These are phyloP conservation scores for Oropetium thomaeum DNA, from an alignment of 176 grass and related monocot species.

Conservation along the genomic window DNA sequence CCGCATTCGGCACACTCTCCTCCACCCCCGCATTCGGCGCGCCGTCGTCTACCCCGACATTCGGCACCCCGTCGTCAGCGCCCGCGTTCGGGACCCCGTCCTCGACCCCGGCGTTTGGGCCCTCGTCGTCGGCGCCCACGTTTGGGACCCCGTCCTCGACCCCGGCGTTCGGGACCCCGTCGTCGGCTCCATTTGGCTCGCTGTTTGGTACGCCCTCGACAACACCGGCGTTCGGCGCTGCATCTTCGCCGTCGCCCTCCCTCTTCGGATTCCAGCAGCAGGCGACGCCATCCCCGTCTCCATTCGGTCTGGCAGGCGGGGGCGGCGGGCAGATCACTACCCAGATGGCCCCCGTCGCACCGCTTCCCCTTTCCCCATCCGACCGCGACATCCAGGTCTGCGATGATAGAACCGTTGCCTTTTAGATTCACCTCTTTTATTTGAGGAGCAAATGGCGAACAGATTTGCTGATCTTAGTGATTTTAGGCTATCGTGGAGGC, in stretches of 20 bases:
- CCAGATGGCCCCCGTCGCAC: slow-evolving; percentile 95
- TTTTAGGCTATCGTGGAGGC: slow-evolving; percentile 73
- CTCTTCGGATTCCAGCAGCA: slow-evolving; percentile 61
- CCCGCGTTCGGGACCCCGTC: slow-evolving; percentile 22
- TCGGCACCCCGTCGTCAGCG: slow-evolving; percentile 13
- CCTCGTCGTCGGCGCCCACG: background rate
- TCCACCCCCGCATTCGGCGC: slow-evolving; percentile 19
- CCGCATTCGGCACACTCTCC: slow-evolving; percentile 1
- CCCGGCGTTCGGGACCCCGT: slow-evolving; percentile 36
- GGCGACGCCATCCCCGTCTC: slow-evolving; percentile 44
- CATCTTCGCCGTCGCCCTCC: slow-evolving; percentile 8
- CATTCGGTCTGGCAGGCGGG: slow-evolving; percentile 39
- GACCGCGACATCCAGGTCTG: slow-evolving; percentile 92
- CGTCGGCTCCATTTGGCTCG: slow-evolving; percentile 32
- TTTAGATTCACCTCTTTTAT: background rate
- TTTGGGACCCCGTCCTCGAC: slow-evolving; percentile 20
- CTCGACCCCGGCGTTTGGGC: slow-evolving; percentile 22
- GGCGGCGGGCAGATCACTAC: slow-evolving; percentile 73
- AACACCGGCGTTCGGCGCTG: slow-evolving; percentile 35
- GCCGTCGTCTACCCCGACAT: background rate
- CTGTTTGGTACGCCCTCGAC: slow-evolving; percentile 47
- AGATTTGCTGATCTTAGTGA: slow-evolving; percentile 18
- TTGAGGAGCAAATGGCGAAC: background rate
- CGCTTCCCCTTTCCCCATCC: slow-evolving; percentile 62
- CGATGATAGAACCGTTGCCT: background rate